Evolutionary conservation across 2,329 filamentous ascomycete species (phyloP).

Genomic region (Penicillium frequentans): DNA sequence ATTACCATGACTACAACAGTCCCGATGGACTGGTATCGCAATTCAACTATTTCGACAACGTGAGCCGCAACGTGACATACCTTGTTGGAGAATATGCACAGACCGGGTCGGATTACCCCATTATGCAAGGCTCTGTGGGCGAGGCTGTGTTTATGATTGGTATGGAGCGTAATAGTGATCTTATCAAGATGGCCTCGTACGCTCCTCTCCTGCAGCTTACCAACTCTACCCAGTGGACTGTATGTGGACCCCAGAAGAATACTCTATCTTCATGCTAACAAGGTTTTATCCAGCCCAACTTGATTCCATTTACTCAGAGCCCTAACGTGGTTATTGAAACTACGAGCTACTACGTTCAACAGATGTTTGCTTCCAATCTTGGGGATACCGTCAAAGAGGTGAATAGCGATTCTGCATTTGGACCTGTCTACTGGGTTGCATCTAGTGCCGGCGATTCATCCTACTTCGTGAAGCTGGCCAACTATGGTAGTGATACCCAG

Average conservation of each 20-base stretch:
- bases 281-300: conserved; percentile 16
- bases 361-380: conserved; percentile 27
- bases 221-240: no score
- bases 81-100: no score
- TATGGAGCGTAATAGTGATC: no score
- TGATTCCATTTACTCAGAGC: conserved; percentile 24
- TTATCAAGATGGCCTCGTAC: no score
- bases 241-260: no score
- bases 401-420: conserved; percentile 20
- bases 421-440: conserved; percentile 32
- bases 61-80: conserved; percentile 30
- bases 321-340: conserved; percentile 21
- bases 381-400: conserved; percentile 25
- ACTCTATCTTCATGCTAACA: background rate
- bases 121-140: no score
- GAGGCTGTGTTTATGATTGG: no score
- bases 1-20: conserved; percentile 54
- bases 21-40: conserved; percentile 51
- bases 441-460: conserved; percentile 13
- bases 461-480: conserved; percentile 26
- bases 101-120: no score
- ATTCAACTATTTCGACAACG: conserved; percentile 57
- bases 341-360: conserved; percentile 31
- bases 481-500: conserved; percentile 20
- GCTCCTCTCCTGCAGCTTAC: no score